A percentile compares a stretch with the other conserved stretches of the same genome.
These are phyloP conservation scores for Penicillium parvum DNA, from an alignment of 495 filamentous ascomycete species.

Conservation along the genomic window DNA sequence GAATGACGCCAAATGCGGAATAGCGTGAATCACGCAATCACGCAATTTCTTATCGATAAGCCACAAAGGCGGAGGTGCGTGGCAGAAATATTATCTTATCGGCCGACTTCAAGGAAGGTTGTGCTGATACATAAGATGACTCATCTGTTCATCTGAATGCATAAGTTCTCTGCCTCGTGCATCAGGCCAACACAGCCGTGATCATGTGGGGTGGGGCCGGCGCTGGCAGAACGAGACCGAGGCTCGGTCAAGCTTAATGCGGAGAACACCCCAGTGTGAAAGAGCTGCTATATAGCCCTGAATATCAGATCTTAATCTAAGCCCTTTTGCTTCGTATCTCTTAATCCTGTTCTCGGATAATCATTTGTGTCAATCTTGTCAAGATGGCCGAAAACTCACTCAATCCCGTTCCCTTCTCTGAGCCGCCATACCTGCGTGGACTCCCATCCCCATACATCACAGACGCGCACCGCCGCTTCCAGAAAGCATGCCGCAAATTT, in stretches of 20 bases:
- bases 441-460: conserved; percentile 69
- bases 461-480: conserved; percentile 56
- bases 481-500: conserved; percentile 63
- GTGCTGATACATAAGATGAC: too few relatives aligned
- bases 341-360: too few relatives aligned
- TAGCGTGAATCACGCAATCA: conserved; percentile 41
- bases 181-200: too few relatives aligned
- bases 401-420: conserved; percentile 61
- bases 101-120: too few relatives aligned
- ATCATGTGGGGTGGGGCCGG: conserved; percentile 7
- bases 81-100: conserved; percentile 3
- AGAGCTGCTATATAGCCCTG: background rate
- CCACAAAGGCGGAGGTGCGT: background rate
- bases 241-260: conserved; percentile 20
- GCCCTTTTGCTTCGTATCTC: too few relatives aligned
- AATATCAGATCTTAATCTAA: too few relatives aligned
- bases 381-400: conserved; percentile 33
- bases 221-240: conserved; percentile 12
- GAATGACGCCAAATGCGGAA: conserved; percentile 27
- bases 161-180: background rate
- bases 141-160: background rate
- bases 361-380: too few relatives aligned
- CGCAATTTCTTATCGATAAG: conserved; percentile 42
- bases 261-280: too few relatives aligned
- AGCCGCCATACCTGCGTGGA: conserved; percentile 65